Evolutionary conservation across 345 rosid species (phyloP).

Genomic region (Eucalyptus pauciflora): DNA sequence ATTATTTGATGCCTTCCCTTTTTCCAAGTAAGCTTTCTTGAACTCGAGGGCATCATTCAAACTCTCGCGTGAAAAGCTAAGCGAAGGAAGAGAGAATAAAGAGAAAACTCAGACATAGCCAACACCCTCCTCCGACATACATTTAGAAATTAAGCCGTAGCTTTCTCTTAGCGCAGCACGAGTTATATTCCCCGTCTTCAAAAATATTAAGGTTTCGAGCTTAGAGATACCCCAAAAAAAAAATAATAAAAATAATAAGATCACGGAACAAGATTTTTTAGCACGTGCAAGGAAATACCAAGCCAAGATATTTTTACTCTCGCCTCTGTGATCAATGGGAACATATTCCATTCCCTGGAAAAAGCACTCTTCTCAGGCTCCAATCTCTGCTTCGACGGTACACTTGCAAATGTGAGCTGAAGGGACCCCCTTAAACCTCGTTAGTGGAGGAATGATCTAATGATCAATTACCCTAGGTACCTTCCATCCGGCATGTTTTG

Average conservation of each 20-base stretch:
- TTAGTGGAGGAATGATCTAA: not conserved
- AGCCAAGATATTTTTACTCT: not conserved
- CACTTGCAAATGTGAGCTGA: not conserved
- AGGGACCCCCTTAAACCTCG: not conserved
- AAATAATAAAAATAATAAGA: not conserved
- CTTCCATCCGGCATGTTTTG: not conserved
- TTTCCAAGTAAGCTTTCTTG: not conserved
- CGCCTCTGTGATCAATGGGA: not conserved
- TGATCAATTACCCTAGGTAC: not conserved
- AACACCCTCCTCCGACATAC: not conserved
- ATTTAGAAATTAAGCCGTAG: not conserved
- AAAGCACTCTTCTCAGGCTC: not conserved
- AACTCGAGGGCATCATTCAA: not conserved
- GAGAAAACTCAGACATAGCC: not conserved
- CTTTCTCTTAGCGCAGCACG: not conserved
- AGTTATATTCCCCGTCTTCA: not conserved
- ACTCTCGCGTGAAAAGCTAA: not conserved
- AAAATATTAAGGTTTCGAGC: not conserved
- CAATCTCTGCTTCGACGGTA: not conserved
- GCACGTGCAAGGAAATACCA: not conserved
- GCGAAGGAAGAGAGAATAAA: not conserved
- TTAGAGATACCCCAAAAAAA: not conserved
- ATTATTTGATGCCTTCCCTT: not conserved
- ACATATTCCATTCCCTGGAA: not conserved
- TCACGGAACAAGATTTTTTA: not conserved